Percentiles rank a stretch among this genome's conserved stretches.
Evolutionary conservation across 1,139 yeast genomes (phyloP).

Genomic region (Yamadazyma dushanensis): DNA sequence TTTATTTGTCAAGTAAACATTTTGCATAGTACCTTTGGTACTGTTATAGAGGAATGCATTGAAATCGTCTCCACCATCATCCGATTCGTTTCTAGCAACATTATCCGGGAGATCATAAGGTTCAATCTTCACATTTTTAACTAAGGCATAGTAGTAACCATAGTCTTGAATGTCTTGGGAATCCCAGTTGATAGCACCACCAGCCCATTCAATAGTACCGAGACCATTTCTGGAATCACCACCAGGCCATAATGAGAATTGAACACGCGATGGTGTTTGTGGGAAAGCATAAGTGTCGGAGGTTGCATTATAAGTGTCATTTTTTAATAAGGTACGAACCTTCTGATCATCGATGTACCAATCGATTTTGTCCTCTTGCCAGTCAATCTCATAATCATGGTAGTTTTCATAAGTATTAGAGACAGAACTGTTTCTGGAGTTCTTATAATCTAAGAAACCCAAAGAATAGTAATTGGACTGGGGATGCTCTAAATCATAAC

Average conservation of each 20-base stretch:
- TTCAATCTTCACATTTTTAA: conserved; percentile 59
- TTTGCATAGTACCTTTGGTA: conserved; percentile 43
- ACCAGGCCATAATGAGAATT: conserved; percentile 92
- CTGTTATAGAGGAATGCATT: conserved; percentile 59
- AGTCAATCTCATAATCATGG: conserved; percentile 80
- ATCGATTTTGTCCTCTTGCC: conserved; percentile 69
- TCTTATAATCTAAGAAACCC: conserved; percentile 69
- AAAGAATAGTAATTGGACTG: conserved; percentile 81
- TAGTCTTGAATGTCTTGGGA: conserved; percentile 66
- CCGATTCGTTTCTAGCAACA: conserved; percentile 20
- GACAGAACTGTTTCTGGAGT: conserved; percentile 48
- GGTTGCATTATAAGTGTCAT: conserved; percentile 70
- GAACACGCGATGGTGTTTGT: conserved; percentile 88
- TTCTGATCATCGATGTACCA: conserved; percentile 76
- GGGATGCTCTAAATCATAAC: conserved; percentile 61
- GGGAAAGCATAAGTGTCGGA: conserved; percentile 64
- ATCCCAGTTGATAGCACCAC: conserved; percentile 85
- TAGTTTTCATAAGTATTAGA: conserved; percentile 61
- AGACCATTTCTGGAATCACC: conserved; percentile 62
- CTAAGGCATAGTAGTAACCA: conserved; percentile 74
- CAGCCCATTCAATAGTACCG: conserved; percentile 94
- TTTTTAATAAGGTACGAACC: conserved; percentile 65
- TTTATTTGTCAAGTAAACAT: conserved; percentile 60
- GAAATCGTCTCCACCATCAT: conserved; percentile 28
- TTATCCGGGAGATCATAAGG: conserved; percentile 71